A percentile compares a stretch with the other conserved stretches of the same genome.
Evolutionary conservation across 2,329 filamentous ascomycete genomes (phyloP).

Genomic region (Paraphoma chrysanthemicola): DNA sequence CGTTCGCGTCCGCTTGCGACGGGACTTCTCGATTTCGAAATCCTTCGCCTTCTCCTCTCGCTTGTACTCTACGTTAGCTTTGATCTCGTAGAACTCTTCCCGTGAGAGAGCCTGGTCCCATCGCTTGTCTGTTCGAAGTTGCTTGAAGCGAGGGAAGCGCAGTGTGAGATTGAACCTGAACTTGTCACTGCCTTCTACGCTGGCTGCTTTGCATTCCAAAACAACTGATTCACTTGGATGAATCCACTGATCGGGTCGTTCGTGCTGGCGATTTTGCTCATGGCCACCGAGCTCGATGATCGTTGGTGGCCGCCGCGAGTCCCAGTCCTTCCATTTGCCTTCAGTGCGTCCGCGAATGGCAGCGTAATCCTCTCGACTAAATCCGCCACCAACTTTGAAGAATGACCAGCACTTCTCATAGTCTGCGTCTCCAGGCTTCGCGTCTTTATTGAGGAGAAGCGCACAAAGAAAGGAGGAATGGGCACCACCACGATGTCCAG

Average conservation of each 20-base stretch:
- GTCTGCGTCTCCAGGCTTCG: constrained; percentile 62
- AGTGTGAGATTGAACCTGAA: constrained; percentile 81
- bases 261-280: constrained; percentile 71
- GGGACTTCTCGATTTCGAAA: constrained; percentile 72
- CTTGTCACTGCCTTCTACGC: constrained; percentile 74
- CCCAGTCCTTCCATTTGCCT: constrained; percentile 90
- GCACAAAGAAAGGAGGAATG: constrained; percentile 92
- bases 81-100: constrained; percentile 77
- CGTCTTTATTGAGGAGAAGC: constrained; percentile 74
- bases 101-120: constrained; percentile 83
- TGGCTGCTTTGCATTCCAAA: constrained; percentile 86
- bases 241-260: constrained; percentile 92
- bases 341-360: constrained; percentile 83
- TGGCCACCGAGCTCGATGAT: constrained; percentile 81
- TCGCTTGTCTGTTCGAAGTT: constrained; percentile 78
- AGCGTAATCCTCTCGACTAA: constrained; percentile 83
- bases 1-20: constrained; percentile 69
- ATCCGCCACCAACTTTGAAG: constrained; percentile 96
- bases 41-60: constrained; percentile 71
- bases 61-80: constrained; percentile 72
- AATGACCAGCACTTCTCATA: constrained; percentile 89
- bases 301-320: constrained; percentile 75
- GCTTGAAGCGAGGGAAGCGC: constrained; percentile 89
- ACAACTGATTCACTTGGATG: constrained; percentile 87
- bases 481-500: constrained; percentile 80